Conservation (phyloP, 2,329 filamentous ascomycete genomes). For the Dothiorella sarmentorum region DNA sequence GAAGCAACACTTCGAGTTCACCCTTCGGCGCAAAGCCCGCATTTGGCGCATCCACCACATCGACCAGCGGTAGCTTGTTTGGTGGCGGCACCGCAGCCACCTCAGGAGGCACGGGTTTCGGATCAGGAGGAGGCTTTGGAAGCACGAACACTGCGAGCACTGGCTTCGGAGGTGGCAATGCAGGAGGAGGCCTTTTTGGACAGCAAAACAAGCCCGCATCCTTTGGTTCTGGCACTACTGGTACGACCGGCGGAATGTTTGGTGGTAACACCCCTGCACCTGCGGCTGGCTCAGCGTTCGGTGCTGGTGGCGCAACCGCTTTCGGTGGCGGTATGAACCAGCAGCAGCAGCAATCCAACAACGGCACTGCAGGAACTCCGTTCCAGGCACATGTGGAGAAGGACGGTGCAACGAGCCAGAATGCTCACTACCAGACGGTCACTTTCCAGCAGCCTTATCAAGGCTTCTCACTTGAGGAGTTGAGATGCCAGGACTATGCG, state of each 20-base stretch:
- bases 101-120: constrained; percentile 27
- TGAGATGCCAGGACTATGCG: constrained; percentile 74
- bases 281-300: constrained; percentile 36
- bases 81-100: constrained; percentile 23
- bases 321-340: constrained; percentile 49
- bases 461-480: constrained; percentile 79
- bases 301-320: constrained; percentile 31
- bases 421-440: constrained; percentile 72
- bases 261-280: constrained; percentile 29
- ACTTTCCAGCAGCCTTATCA: constrained; percentile 75
- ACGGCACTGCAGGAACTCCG: constrained; percentile 62
- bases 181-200: constrained; percentile 38
- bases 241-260: constrained; percentile 30
- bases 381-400: constrained; percentile 72
- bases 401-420: constrained; percentile 53
- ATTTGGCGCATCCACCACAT: constrained; percentile 21
- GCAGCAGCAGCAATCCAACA: constrained; percentile 45
- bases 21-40: constrained; percentile 26
- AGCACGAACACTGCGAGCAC: constrained; percentile 20
- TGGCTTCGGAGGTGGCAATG: constrained; percentile 24
- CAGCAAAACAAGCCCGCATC: constrained; percentile 46
- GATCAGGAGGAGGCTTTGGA: constrained; percentile 21
- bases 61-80: constrained; percentile 26
- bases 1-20: constrained; percentile 17
- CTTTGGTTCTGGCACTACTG: constrained; percentile 44